Evolutionary conservation across 148 eudicot species (phyloP).

Genomic region (Nepenthes gracilis): DNA sequence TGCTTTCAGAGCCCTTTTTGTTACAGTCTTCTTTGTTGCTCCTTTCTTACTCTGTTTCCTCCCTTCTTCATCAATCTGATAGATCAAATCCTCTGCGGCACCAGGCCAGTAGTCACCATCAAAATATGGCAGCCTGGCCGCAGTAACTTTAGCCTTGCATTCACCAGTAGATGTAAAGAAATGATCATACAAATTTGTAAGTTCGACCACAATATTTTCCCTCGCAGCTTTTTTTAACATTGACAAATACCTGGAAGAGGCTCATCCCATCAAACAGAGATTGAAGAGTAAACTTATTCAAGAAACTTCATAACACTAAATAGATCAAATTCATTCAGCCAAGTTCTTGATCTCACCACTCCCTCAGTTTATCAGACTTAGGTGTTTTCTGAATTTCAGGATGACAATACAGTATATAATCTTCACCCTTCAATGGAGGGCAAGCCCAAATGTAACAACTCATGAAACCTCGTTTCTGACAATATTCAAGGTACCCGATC

Average conservation of each 20-base stretch:
- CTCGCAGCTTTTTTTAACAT: slow-evolving; percentile 84
- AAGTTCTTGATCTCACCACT: slow-evolving; percentile 50
- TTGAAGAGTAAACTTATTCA: not conserved
- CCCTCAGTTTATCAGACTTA: slow-evolving; percentile 94
- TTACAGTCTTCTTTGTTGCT: slow-evolving; percentile 47
- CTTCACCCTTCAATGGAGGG: slow-evolving; percentile 98
- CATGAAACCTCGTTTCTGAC: slow-evolving; percentile 87
- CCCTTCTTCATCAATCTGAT: slow-evolving; percentile 76
- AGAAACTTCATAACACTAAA: not conserved
- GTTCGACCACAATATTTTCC: slow-evolving; percentile 74
- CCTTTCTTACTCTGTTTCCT: slow-evolving; percentile 74
- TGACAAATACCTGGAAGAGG: slow-evolving; percentile 53
- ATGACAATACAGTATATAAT: slow-evolving; percentile 95
- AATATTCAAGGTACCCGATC: slow-evolving; percentile 92
- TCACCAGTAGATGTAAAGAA: slow-evolving; percentile 74
- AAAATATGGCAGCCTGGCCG: slow-evolving; percentile 89
- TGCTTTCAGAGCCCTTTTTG: slow-evolving; percentile 86
- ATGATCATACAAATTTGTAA: slow-evolving; percentile 85
- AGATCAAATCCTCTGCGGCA: slow-evolving; percentile 91
- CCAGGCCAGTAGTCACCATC: slow-evolving; percentile 99
- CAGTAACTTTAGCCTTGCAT: slow-evolving; percentile 90
- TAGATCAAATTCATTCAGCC: too few species aligned
- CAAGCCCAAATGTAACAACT: slow-evolving; percentile 99
- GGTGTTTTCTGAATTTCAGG: slow-evolving; percentile 99
- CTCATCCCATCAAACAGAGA: not conserved